A percentile compares a stretch with the other conserved stretches of the same genome.
Evolutionary conservation across 805 yeast species (phyloP).

Genomic region (Cyberlindnera xishuangbannaensis): DNA sequence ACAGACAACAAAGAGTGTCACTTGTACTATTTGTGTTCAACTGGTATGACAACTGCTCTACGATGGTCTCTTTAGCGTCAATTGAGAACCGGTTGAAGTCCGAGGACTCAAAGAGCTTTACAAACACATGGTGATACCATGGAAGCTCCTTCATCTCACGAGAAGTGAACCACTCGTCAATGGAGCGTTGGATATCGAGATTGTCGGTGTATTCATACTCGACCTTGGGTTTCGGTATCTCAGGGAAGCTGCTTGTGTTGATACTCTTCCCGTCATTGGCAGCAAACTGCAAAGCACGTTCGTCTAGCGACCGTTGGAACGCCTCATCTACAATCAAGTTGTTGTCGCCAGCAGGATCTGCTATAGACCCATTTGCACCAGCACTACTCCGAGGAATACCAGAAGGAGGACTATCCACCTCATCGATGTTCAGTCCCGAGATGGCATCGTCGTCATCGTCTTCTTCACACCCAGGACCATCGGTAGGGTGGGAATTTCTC

Average conservation of each 20-base stretch:
- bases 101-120: conserved; percentile 4
- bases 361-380: conserved; percentile 21
- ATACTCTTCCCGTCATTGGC: conserved; percentile 8
- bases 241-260: conserved; percentile 21
- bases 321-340: conserved; percentile 29
- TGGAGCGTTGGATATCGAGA: conserved; percentile 33
- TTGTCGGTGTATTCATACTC: conserved; percentile 37
- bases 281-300: conserved; percentile 30
- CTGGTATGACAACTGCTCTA: conserved; percentile 8
- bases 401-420: conserved; percentile 32
- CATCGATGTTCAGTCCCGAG: conserved; percentile 34
- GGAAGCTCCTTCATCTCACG: conserved; percentile 22
- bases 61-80: conserved; percentile 14
- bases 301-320: conserved; percentile 28
- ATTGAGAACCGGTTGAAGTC: conserved; percentile 12
- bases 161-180: conserved; percentile 41
- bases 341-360: conserved; percentile 14
- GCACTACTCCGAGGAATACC: conserved; percentile 2
- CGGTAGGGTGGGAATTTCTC: too few relatives aligned
- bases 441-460: conserved; percentile 20
- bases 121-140: conserved; percentile 1
- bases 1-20: conserved; percentile 7
- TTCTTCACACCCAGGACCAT: neutral
- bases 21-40: neutral
- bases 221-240: conserved; percentile 35